These are phyloP conservation scores for Yamadazyma takamatsuzukensis DNA, from an alignment of 805 yeast genomes.

Conservation along the genomic window DNA sequence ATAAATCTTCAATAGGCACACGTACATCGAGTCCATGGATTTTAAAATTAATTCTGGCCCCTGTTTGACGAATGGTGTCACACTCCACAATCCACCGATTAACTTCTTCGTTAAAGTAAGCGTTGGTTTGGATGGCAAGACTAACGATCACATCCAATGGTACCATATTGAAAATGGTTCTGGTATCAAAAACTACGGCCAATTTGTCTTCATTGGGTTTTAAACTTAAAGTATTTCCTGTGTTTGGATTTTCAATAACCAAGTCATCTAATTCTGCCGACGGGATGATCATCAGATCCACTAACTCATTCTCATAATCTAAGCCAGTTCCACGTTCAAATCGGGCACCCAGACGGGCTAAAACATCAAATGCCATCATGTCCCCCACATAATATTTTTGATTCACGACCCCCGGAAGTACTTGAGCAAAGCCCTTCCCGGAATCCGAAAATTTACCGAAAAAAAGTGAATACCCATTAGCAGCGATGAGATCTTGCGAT, in stretches of 20 bases:
- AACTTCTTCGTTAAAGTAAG: slow-evolving; percentile 47
- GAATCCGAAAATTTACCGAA: slow-evolving; percentile 16
- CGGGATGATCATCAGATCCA: slow-evolving; percentile 21
- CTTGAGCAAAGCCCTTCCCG: slow-evolving; percentile 20
- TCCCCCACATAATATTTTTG: slow-evolving; percentile 42
- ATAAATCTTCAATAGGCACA: slow-evolving; percentile 47
- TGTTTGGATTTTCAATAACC: slow-evolving; percentile 22
- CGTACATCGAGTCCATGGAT: slow-evolving; percentile 50
- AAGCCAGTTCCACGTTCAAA: slow-evolving; percentile 30
- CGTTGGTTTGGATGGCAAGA: slow-evolving; percentile 67
- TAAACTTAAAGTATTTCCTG: slow-evolving; percentile 35
- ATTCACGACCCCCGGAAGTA: slow-evolving; percentile 61
- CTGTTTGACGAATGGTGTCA: slow-evolving; percentile 37
- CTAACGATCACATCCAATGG: slow-evolving; percentile 57
- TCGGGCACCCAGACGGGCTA: slow-evolving; percentile 39
- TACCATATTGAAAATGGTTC: slow-evolving; percentile 45
- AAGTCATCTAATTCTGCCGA: slow-evolving; percentile 24
- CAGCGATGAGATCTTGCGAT: slow-evolving; percentile 17
- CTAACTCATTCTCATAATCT: slow-evolving; percentile 12
- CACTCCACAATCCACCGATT: slow-evolving; percentile 65
- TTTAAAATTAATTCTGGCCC: slow-evolving; percentile 50
- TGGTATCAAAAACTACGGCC: slow-evolving; percentile 60
- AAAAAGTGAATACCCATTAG: slow-evolving; percentile 34
- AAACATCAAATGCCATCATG: slow-evolving; percentile 45
- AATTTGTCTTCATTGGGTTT: slow-evolving; percentile 25